Percentiles rank a stretch among this genome's conserved stretches.
phyloP scores from a whole-genome alignment of 1,139 yeast genomes.

The Pichia sp. region DNA sequence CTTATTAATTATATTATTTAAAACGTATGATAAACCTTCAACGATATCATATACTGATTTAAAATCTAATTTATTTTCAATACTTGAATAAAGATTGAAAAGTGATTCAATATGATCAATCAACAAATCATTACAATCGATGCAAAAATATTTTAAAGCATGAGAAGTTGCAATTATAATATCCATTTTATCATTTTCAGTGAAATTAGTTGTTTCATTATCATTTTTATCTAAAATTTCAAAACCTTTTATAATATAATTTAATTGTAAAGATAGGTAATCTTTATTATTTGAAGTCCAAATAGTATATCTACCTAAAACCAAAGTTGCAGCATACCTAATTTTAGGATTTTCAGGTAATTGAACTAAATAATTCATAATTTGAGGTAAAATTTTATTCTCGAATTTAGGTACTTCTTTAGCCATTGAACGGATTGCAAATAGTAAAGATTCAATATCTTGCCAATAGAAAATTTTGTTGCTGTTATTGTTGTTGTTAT shows the following conservation, averaged over 20 bases:
- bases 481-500: conserved; percentile 12
- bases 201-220: no score
- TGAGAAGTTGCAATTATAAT: conserved; percentile 84
- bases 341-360: conserved; percentile 84
- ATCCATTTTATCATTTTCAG: conserved; percentile 30
- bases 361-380: conserved; percentile 62
- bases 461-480: conserved; percentile 53
- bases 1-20: conserved; percentile 41
- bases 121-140: conserved; percentile 72
- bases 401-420: conserved; percentile 73
- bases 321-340: conserved; percentile 87
- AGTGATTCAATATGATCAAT: conserved; percentile 70
- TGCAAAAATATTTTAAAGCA: conserved; percentile 90
- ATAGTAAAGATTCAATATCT: conserved; percentile 80
- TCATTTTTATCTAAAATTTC: conserved; percentile 17
- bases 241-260: conserved; percentile 79
- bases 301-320: conserved; percentile 87
- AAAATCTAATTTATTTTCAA: conserved; percentile 49
- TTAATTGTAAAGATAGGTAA: conserved; percentile 71
- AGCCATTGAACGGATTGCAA: conserved; percentile 91
- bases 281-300: conserved; percentile 90
- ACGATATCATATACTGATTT: conserved; percentile 73
- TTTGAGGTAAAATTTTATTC: conserved; percentile 62
- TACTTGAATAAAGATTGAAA: conserved; percentile 63
- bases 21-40: conserved; percentile 85